Evolutionary conservation across 2,329 filamentous ascomycete genomes (phyloP), one percentile per base, ranked within the genome.

Genomic region (Venturiaceae sp.): DNA sequence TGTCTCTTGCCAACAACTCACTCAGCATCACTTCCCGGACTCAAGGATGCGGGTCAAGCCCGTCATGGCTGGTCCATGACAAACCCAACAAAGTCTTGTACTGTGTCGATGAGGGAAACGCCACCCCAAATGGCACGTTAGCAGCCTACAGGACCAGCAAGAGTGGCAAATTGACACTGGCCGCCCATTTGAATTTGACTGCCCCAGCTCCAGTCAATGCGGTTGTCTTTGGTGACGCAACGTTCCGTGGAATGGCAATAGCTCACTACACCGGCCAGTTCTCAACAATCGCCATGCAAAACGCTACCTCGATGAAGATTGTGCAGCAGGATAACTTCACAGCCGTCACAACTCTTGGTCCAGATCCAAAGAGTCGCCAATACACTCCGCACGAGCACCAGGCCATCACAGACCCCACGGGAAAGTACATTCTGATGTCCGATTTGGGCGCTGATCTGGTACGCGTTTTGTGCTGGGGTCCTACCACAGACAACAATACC

Each of bases 51-150:
- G 79, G 75, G 9, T 69, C 73, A 1, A 79, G 77, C 60, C 80
- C 84, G 5, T 80, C 82, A 11, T 87, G 84, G 83, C 71, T 87
- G 59, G 80, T 80, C 21, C 74, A 83, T 21, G 79, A 83, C 65
- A 68, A 74, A 59, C 65, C 71, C 50, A 74, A 77, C 61, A 72
- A 73, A 23, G 68, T 76, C 13, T 71, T 87, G 11, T 84, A 81
- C 71, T 87, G 83, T 69, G 64, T 82, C 47, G 79, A 87, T 63
- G 84, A 87, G 72, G 80, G 77, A 23, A 70, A 78, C 47, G 67
- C 67, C 23, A 66, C 66, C 4, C 66, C 71, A n/a, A 75, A 80
- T 61, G 82, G 81, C 47, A 73, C 75, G 0, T 67, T 85, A 53
- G 67, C 62, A 53, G 66, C 68, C n/a, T 74, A 72, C 60, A 64